Conservation (phyloP, 192 early-diverging fungal species). For the Coemansia sp. region DNA sequence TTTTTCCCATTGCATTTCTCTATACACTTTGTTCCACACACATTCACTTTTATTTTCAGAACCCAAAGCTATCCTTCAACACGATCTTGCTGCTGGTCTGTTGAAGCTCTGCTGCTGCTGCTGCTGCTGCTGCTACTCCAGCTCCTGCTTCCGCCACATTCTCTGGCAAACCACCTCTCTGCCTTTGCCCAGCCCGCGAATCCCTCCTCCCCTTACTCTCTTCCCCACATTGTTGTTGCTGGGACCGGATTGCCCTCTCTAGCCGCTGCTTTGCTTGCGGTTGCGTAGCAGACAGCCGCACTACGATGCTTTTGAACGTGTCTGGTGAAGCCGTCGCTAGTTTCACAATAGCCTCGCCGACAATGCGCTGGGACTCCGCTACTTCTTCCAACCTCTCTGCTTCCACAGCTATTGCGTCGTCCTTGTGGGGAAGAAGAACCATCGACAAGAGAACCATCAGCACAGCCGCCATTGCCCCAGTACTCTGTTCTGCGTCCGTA, state of each 20-base stretch:
- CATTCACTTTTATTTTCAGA: background rate
- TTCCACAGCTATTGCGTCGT: too few relatives aligned
- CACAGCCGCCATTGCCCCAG: slow-evolving; percentile 21
- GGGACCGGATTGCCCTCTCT: slow-evolving; percentile 32
- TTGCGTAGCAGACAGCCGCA: slow-evolving; percentile 23
- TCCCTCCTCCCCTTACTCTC: too few relatives aligned
- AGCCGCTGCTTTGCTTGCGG: slow-evolving; percentile 28
- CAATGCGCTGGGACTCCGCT: background rate
- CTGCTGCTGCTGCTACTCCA: background rate
- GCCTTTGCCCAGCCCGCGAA: too few relatives aligned
- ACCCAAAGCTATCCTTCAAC: slow-evolving; percentile 36
- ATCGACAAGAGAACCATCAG: slow-evolving; percentile 46
- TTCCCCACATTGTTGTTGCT: background rate
- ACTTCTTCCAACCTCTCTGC: too few relatives aligned
- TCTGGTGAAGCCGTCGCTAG: slow-evolving; percentile 25
- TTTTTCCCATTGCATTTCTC: too few relatives aligned
- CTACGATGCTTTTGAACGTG: slow-evolving; percentile 22
- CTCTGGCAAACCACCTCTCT: background rate
- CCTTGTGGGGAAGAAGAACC: slow-evolving; percentile 3
- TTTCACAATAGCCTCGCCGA: slow-evolving; percentile 26
- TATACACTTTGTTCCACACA: too few relatives aligned
- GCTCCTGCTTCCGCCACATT: background rate
- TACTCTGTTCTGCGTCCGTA: background rate
- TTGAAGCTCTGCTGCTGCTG: background rate
- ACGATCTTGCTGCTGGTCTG: slow-evolving; percentile 10